Evolutionary conservation across 176 grass and related monocot genomes (phyloP).

Genomic region (Canna indica): DNA sequence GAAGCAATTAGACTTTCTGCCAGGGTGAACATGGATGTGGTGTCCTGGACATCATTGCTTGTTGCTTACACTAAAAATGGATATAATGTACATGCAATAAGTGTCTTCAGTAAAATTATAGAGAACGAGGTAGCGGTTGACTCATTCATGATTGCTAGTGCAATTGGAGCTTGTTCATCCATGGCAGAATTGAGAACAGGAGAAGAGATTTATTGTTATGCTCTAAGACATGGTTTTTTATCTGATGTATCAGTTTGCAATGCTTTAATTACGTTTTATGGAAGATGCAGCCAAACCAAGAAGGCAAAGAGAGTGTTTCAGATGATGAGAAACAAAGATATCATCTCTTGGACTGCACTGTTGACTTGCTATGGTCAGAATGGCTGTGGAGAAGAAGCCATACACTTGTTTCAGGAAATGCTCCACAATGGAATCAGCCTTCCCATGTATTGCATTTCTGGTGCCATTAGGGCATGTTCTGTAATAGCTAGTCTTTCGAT

Average conservation of each 20-base stretch:
- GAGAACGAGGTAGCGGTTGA: conserved; percentile 28
- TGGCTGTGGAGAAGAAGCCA: conserved; percentile 28
- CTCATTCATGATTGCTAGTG: conserved; percentile 35
- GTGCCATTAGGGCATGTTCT: conserved; percentile 50
- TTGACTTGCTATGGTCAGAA: conserved; percentile 56
- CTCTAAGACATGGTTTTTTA: conserved; percentile 32
- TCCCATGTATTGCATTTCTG: conserved; percentile 40
- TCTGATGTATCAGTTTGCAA: conserved; percentile 42
- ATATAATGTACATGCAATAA: conserved; percentile 31
- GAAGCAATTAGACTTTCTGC: conserved; percentile 36
- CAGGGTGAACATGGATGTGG: conserved; percentile 35
- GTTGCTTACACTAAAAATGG: conserved; percentile 44
- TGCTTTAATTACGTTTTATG: conserved; percentile 53
- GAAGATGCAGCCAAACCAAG: conserved; percentile 39
- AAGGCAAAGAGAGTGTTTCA: conserved; percentile 41
- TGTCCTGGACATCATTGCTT: conserved; percentile 39
- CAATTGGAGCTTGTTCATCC: conserved; percentile 42
- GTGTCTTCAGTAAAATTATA: conserved; percentile 43
- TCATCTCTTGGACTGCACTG: conserved; percentile 61
- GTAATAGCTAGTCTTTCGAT: conserved; percentile 20
- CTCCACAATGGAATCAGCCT: conserved; percentile 32
- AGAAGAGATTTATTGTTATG: conserved; percentile 51
- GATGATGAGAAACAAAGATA: conserved; percentile 33
- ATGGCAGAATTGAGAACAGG: conserved; percentile 27
- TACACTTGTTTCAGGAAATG: conserved; percentile 51